Evolutionary conservation across 2,329 filamentous ascomycete genomes (phyloP).

Genomic region (Grosmannia clavigera): DNA sequence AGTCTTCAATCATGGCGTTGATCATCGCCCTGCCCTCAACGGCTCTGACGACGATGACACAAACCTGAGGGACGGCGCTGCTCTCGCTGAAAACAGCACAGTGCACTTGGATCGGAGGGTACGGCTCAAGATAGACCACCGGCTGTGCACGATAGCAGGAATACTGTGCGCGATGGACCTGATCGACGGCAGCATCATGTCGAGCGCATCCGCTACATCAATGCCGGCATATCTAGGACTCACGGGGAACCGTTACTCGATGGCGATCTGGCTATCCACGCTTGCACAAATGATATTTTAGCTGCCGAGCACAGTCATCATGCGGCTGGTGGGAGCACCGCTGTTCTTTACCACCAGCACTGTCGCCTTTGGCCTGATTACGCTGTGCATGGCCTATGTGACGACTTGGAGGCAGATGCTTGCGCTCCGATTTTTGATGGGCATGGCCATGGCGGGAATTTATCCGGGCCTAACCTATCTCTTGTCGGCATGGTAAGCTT

Average conservation of each 20-base stretch:
- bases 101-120: neutral
- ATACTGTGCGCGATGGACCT: conserved; percentile 1
- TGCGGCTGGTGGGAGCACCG: neutral
- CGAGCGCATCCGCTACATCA: neutral
- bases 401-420: neutral
- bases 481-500: neutral
- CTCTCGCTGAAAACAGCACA: neutral
- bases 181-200: conserved; percentile 1
- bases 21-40: neutral
- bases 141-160: neutral
- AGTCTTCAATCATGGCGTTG: neutral
- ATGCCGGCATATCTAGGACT: neutral
- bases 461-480: conserved; percentile 1
- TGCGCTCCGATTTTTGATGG: neutral
- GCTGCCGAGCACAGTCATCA: neutral
- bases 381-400: neutral
- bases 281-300: neutral
- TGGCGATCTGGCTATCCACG: neutral
- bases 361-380: neutral
- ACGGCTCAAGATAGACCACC: neutral
- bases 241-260: neutral
- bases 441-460: neutral
- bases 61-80: neutral
- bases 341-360: neutral
- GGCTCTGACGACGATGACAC: neutral